These are phyloP conservation scores for Botryotinia calthae DNA, from an alignment of 2,329 filamentous ascomycete species.

Conservation along the genomic window DNA sequence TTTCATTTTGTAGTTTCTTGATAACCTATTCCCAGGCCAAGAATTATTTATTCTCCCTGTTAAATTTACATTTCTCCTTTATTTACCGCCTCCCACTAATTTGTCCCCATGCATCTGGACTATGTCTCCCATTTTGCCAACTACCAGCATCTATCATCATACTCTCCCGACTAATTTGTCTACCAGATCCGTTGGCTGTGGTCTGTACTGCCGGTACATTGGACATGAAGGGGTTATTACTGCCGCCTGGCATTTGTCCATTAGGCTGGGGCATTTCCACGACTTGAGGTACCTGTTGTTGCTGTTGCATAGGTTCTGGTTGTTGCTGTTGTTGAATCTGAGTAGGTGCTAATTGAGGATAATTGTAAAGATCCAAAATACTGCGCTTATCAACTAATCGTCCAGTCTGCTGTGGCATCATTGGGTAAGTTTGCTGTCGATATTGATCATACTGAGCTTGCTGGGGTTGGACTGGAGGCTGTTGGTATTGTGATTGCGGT, in stretches of 20 bases:
- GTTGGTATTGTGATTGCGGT: constrained; percentile 29
- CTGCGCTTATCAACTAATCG: constrained; percentile 64
- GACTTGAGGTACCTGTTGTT: constrained; percentile 24
- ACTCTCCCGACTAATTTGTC: constrained; percentile 66
- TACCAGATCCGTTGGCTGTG: constrained; percentile 31
- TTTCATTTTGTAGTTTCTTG: not conserved
- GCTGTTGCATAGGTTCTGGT: constrained; percentile 26
- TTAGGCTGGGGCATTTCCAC: constrained; percentile 19
- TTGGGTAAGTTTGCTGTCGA: constrained; percentile 41
- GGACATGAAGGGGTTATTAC: constrained; percentile 38
- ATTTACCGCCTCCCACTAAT: constrained; percentile 42
- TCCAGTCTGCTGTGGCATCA: constrained; percentile 46
- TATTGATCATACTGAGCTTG: constrained; percentile 40
- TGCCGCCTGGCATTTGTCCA: constrained; percentile 27
- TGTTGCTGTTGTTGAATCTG: constrained; percentile 24
- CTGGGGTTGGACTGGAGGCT: constrained; percentile 33
- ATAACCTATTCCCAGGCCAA: constrained; percentile 9
- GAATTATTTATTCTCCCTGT: constrained; percentile 12
- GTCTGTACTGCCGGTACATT: constrained; percentile 28
- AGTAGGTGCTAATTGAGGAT: constrained; percentile 38
- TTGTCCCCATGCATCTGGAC: constrained; percentile 76
- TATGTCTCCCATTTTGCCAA: constrained; percentile 69
- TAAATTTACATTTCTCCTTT: not conserved
- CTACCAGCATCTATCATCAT: constrained; percentile 48
- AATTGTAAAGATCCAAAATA: constrained; percentile 73